Evolutionary conservation across 2,329 filamentous ascomycete genomes (phyloP).

Genomic region (Exophiala lecanii-corni): DNA sequence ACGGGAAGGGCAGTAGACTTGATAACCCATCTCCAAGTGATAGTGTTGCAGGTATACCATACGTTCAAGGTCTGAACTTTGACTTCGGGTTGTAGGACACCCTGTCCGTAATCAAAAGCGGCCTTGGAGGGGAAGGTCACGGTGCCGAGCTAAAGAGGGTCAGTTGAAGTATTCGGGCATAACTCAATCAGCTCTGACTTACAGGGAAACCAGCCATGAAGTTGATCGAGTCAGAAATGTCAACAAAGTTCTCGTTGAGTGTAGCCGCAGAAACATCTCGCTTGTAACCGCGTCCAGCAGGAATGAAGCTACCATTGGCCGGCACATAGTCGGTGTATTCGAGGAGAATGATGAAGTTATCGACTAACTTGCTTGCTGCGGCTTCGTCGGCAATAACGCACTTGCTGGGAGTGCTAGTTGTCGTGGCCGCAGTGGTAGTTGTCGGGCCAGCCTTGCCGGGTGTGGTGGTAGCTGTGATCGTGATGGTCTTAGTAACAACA

Average conservation of each 20-base stretch:
- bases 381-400: constrained; percentile 19
- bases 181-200: constrained; percentile 9
- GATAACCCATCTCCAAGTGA: constrained; percentile 26
- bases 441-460: constrained; percentile 9
- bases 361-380: constrained; percentile 16
- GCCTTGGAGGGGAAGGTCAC: constrained; percentile 23
- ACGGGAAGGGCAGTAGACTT: constrained; percentile 14
- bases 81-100: constrained; percentile 15
- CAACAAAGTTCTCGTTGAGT: constrained; percentile 19
- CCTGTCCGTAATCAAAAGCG: constrained; percentile 23
- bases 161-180: background rate
- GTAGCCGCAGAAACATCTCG: constrained; percentile 19
- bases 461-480: constrained; percentile 1
- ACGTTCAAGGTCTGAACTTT: constrained; percentile 19
- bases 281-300: constrained; percentile 20
- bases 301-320: constrained; percentile 1
- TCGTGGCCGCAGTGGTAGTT: constrained; percentile 3
- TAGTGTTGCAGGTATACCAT: constrained; percentile 22
- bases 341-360: constrained; percentile 22
- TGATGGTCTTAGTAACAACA: constrained; percentile 6
- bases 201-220: constrained; percentile 27
- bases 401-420: background rate
- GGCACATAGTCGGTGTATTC: constrained; percentile 22
- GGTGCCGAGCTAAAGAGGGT: constrained; percentile 19
- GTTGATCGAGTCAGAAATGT: constrained; percentile 28